phyloP scores from a whole-genome alignment of 495 filamentous ascomycete genomes.

The Collariella sp. region DNA sequence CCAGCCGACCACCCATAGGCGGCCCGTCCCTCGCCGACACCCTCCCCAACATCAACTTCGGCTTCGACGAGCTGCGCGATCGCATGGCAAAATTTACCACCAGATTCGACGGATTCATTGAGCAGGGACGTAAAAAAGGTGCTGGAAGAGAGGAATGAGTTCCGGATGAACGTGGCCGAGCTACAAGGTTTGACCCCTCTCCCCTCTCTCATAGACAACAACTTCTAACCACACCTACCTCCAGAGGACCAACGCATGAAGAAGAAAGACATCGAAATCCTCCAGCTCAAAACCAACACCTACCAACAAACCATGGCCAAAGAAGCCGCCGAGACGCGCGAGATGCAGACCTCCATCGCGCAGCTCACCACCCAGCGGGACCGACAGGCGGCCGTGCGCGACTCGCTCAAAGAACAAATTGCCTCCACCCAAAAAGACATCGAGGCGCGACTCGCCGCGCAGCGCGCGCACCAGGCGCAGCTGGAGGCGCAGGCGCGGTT shows the following conservation, averaged over 20 bases:
- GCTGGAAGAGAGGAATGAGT: conserved; percentile 86
- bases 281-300: conserved; percentile 64
- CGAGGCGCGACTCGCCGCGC: conserved; percentile 42
- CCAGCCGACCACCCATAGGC: conserved; percentile 58
- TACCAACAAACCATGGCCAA: conserved; percentile 76
- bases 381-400: conserved; percentile 59
- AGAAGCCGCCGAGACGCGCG: conserved; percentile 76
- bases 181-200: conserved; percentile 57
- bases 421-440: conserved; percentile 64
- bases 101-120: conserved; percentile 89
- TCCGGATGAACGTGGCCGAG: conserved; percentile 81
- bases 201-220: background rate
- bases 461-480: conserved; percentile 47
- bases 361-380: conserved; percentile 68
- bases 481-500: conserved; percentile 71
- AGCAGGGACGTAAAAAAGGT: conserved; percentile 79
- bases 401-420: conserved; percentile 69
- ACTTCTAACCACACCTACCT: background rate
- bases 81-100: conserved; percentile 90
- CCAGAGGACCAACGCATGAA: conserved; percentile 86
- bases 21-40: conserved; percentile 57
- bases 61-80: conserved; percentile 90
- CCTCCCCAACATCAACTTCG: conserved; percentile 86
- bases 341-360: conserved; percentile 76
- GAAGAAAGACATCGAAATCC: conserved; percentile 76